These are phyloP conservation scores for Ceratobasidium sp. DNA, from an alignment of 1,284 basidiomycete species.

Conservation along the genomic window DNA sequence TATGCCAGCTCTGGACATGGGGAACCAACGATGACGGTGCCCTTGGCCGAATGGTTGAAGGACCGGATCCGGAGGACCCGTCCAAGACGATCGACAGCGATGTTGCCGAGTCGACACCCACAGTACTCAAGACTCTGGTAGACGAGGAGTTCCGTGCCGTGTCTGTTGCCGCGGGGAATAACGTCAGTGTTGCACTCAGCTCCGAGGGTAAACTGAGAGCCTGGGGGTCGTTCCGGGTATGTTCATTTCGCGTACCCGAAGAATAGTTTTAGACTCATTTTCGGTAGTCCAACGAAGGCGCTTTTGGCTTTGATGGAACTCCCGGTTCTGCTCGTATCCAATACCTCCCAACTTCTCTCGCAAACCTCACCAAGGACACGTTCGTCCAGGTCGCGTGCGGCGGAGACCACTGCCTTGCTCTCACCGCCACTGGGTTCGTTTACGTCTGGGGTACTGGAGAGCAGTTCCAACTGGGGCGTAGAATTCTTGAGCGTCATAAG, in stretches of 20 bases:
- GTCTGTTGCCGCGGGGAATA: conserved; percentile 66
- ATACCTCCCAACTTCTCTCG: conserved; percentile 60
- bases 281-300: conserved; percentile 76
- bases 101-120: conserved; percentile 66
- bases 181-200: conserved; percentile 64
- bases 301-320: conserved; percentile 82
- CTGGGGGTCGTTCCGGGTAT: conserved; percentile 72
- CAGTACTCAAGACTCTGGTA: conserved; percentile 61
- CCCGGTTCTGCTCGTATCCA: conserved; percentile 59
- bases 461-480: conserved; percentile 87
- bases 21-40: conserved; percentile 73
- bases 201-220: conserved; percentile 66
- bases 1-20: conserved; percentile 62
- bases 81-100: conserved; percentile 61
- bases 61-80: conserved; percentile 58
- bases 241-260: conserved; percentile 51
- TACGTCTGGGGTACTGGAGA: conserved; percentile 86
- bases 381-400: conserved; percentile 77
- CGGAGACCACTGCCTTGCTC: conserved; percentile 87
- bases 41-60: conserved; percentile 65
- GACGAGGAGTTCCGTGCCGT: conserved; percentile 66
- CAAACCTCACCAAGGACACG: conserved; percentile 58
- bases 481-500: conserved; percentile 85
- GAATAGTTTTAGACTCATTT: conserved; percentile 53
- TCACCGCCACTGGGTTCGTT: conserved; percentile 86